Evolutionary conservation across 148 eudicot genomes (phyloP), one percentile per base, ranked within the genome.

Genomic region (Rhododendron molle): DNA sequence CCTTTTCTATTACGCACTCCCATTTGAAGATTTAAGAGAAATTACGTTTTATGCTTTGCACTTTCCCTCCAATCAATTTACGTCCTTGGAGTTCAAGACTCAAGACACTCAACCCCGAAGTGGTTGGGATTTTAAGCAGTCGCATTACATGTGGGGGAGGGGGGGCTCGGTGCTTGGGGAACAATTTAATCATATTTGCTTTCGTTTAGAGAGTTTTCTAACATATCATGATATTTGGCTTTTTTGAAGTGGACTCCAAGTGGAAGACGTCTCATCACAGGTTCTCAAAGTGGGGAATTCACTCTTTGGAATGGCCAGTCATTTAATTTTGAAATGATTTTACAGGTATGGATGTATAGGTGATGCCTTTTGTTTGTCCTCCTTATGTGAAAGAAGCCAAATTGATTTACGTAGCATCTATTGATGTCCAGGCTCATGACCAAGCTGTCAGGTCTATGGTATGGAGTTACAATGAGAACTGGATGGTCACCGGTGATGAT

Each of bases 401-500:
- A 69, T 43, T 34, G 81, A 43, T 44, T 16, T 81, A 81, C 40
- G 5, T 69, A 58, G 20, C 28, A 15, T 85, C 32, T 83, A 13
- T 77, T 86, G 18, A 78, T 85, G 47, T 89, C 85, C 89, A 97
- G 99, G 99, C 99, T 88, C 99, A 97, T 91, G 99, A 97, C 81
- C 98, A 95, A 90, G 96, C 99, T 38, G 95, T 97, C 86, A 92
- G 95, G 89, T 97, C 99, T 81, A 97, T 95, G 99, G 93, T 97
- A 49, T 97, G 99, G 99, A 97, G 99, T 92, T 94, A 95, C 88
- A 95, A 95, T 88, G 99, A 94, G 87, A 95, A 93, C 87, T 97
- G 99, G 99, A 97, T 97, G 99, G 98, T 94, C 87, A 94, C 99
- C 23, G 99, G 99, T 86, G 99, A 97, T 90, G 97, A 97, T 90